Percentiles rank a stretch among this genome's conserved stretches.
phyloP scores from a whole-genome alignment of 163 green algal species.

The Chlorella variabilis region DNA sequence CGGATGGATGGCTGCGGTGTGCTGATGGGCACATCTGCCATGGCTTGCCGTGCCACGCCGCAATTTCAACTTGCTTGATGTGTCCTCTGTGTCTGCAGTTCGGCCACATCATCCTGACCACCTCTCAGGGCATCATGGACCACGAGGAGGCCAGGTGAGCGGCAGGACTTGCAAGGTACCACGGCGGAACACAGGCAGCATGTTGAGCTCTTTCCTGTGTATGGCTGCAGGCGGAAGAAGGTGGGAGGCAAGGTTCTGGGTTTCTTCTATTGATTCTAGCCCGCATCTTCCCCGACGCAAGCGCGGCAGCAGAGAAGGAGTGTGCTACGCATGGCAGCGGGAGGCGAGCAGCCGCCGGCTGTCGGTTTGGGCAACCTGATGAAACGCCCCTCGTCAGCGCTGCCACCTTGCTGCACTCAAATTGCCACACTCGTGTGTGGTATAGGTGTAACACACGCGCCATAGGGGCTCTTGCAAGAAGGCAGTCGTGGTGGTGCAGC shows the following conservation, averaged over 20 bases:
- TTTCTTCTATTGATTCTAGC: constrained; percentile 88
- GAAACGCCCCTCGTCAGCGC: too few relatives aligned
- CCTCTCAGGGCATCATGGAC: constrained; percentile 98
- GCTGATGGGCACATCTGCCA: neutral
- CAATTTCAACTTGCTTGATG: neutral
- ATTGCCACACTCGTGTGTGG: too few relatives aligned
- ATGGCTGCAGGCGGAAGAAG: constrained; percentile 80
- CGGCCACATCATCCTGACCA: constrained; percentile 98
- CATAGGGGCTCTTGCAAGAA: too few relatives aligned
- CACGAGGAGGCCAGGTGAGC: constrained; percentile 92
- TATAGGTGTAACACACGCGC: too few relatives aligned
- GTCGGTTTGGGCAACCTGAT: too few relatives aligned
- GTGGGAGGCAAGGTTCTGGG: constrained; percentile 91
- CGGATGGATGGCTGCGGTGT: neutral
- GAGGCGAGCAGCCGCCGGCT: too few relatives aligned
- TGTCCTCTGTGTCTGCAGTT: constrained; percentile 72
- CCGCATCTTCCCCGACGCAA: too few relatives aligned
- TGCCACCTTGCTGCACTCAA: too few relatives aligned
- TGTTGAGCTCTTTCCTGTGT: neutral
- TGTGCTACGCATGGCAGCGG: too few relatives aligned
- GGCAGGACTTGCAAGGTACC: neutral
- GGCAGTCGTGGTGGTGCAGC: too few relatives aligned
- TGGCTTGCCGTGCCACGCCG: neutral
- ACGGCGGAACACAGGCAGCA: neutral
- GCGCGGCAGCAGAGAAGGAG: too few relatives aligned